Evolutionary conservation across 192 early-diverging fungal species (phyloP).

Genomic region (Cetraspora pellucida): DNA sequence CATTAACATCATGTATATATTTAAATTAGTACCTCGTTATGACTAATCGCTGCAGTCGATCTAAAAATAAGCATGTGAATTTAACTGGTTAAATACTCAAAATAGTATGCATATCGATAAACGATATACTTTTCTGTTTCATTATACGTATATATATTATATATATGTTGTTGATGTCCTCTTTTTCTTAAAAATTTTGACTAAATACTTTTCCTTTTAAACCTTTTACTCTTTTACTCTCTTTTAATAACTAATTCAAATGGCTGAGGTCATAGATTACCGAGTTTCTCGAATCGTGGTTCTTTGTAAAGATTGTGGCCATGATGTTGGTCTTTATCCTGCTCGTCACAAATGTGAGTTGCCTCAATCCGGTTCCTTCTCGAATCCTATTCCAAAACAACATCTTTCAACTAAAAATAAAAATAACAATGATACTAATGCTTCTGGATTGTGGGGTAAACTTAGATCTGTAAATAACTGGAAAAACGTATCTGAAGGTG

Average conservation of each 20-base stretch:
- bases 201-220: too few species aligned
- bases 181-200: too few species aligned
- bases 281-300: conserved; percentile 58
- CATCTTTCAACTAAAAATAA: conserved; percentile 14
- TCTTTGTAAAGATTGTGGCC: conserved; percentile 62
- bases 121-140: too few species aligned
- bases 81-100: too few species aligned
- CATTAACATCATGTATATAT: too few species aligned
- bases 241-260: conserved; percentile 4
- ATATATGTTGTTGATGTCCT: too few species aligned
- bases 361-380: conserved; percentile 36
- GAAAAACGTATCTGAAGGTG: conserved; percentile 9
- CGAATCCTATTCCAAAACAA: conserved; percentile 42
- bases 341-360: conserved; percentile 52
- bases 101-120: too few species aligned
- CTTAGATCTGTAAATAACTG: conserved; percentile 25
- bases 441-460: conserved; percentile 16
- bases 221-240: not conserved
- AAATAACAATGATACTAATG: not conserved
- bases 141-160: too few species aligned
- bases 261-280: conserved; percentile 47
- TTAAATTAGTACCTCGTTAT: too few species aligned
- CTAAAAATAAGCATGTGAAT: too few species aligned
- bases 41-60: too few species aligned
- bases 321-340: conserved; percentile 66